A percentile compares a stretch with the other conserved stretches of the same genome.
phyloP scores from a whole-genome alignment of 2,329 filamentous ascomycete species.

The Xylaria sp. region DNA sequence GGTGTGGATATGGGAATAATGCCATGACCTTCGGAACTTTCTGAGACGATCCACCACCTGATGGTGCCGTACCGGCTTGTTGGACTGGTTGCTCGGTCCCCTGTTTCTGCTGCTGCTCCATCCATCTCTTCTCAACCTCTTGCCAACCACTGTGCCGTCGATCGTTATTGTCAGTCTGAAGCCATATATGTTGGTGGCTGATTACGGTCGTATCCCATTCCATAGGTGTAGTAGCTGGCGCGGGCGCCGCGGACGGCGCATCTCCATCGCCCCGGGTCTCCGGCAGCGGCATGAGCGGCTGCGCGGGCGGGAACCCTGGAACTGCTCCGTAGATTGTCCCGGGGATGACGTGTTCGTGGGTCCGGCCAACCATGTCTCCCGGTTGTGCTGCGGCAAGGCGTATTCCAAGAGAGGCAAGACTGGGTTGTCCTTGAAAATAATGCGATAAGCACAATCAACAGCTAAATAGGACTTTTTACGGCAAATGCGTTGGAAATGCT shows the following conservation, averaged over 20 bases:
- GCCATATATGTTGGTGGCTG: slow-evolving; percentile 30
- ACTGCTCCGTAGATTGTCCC: slow-evolving; percentile 18
- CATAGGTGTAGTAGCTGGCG: slow-evolving; percentile 25
- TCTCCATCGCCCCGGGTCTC: neutral
- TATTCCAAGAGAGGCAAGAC: neutral
- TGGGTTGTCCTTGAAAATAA: neutral
- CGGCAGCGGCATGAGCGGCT: slow-evolving; percentile 27
- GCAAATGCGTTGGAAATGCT: neutral
- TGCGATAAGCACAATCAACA: neutral
- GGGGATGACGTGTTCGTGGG: slow-evolving; percentile 24
- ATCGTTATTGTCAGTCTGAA: slow-evolving; percentile 35
- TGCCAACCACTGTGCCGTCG: slow-evolving; percentile 47
- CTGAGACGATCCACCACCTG: slow-evolving; percentile 9
- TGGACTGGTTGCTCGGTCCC: slow-evolving; percentile 1
- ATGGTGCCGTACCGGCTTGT: neutral
- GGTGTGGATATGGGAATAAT: slow-evolving; percentile 42
- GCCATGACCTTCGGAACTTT: slow-evolving; percentile 30
- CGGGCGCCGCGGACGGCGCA: neutral
- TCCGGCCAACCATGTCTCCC: neutral
- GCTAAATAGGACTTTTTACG: neutral
- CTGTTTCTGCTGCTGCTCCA: slow-evolving; percentile 10
- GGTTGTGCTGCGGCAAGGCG: neutral
- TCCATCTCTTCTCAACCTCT: slow-evolving; percentile 45
- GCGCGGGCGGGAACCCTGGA: slow-evolving; percentile 8
- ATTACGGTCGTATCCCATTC: slow-evolving; percentile 46